These are phyloP conservation scores for Fragaria nilgerrensis DNA, from an alignment of 306 rosid genomes.

Conservation along the genomic window DNA sequence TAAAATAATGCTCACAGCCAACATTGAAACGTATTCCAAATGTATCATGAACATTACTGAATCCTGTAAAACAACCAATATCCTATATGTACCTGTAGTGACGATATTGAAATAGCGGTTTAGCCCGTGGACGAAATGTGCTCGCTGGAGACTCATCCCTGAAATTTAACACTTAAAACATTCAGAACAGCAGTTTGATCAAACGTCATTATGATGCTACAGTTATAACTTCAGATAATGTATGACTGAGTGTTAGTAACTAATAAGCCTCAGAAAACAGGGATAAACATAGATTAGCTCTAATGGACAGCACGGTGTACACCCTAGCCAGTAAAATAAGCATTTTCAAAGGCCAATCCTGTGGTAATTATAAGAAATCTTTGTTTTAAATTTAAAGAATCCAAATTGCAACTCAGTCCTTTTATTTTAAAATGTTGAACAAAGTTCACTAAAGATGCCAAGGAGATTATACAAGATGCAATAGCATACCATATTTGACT, in stretches of 20 bases:
- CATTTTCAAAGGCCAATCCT: neutral
- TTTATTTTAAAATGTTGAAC: neutral
- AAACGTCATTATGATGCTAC: constrained; percentile 15
- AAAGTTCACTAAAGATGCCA: constrained; percentile 16
- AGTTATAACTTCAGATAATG: constrained; percentile 4
- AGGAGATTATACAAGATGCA: constrained; percentile 14
- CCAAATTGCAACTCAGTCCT: neutral
- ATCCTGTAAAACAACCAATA: constrained; percentile 6
- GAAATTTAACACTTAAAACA: constrained; percentile 21
- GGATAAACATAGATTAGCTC: neutral
- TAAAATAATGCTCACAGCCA: neutral
- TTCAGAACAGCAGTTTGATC: constrained; percentile 16
- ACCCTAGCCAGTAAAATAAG: neutral
- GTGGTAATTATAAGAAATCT: neutral
- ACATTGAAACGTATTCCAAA: neutral
- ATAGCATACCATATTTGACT: constrained; percentile 77
- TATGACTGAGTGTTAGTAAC: neutral
- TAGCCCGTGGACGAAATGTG: constrained; percentile 91
- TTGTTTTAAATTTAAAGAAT: neutral
- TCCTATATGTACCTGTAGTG: constrained; percentile 73
- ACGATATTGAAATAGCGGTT: constrained; percentile 93
- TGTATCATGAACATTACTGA: neutral
- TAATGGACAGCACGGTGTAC: neutral
- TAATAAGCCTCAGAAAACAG: neutral
- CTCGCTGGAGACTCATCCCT: constrained; percentile 87